Base-by-base conservation (phyloP, 2,329 filamentous ascomycete genomes). In the Clonostachys byssicola region DNA sequence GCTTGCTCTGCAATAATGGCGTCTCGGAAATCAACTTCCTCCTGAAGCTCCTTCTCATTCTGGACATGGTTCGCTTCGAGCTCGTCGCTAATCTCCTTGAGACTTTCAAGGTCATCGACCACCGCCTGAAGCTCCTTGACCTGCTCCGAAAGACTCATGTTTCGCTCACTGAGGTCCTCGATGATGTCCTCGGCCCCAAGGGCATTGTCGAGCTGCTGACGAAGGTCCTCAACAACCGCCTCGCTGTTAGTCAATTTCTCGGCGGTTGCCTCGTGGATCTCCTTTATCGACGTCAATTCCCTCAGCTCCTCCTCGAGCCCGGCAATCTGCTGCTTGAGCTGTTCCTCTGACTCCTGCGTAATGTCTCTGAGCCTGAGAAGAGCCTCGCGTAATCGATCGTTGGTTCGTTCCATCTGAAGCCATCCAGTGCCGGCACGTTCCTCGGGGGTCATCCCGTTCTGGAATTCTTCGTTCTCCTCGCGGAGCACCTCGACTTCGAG, bases 51-150 rank as follows among this genome's bases (percentile, higher is more conserved):
- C 64, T 92, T 95, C 63, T 95, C 89, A 35, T 91, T 89, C 60
- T 96, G 91, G 5, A 94, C 81, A 60, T 96, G 92, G 60, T 96
- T 96, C 57, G 89, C 81, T 63, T 96, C 92, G 5, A 99, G 81
- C 66, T 99, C 94, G 59, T 97, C 92, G 56, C 90, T 95, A 56
- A 97, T 83, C 61, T 99, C 92, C 62, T 91, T 92, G 46, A 97
- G 71, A 50, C 81, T 89, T 64, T 96, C 90, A 12, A 97, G 77
- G 54, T 97, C 92, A 52, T 92, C 86, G 51, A 97, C 87, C 8
- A 86, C 83, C 16, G 83, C 83, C 58, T 86, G 86, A 45, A 96
- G 78, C 60, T 96, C 86, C 51, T 90, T 86, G 40, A 96, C 84
- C 60, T 90, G 81, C 63, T 95, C 89, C 35, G 85, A 83, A 61